Percentiles rank a stretch among this genome's conserved stretches.
Evolutionary conservation across 169 alveolate genomes (phyloP).

Genomic region (Perkinsus olseni): DNA sequence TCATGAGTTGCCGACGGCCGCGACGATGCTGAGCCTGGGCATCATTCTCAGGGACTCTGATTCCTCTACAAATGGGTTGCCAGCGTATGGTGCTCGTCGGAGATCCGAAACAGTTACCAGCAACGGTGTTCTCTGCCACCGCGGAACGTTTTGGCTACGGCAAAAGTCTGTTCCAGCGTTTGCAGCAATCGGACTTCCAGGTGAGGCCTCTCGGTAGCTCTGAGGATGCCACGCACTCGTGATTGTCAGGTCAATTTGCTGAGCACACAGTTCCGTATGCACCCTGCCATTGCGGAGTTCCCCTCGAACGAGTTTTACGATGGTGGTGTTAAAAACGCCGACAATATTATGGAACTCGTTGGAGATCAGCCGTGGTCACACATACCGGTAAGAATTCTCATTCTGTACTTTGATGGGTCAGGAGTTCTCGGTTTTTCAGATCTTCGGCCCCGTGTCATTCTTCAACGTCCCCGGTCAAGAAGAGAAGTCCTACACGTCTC

Average conservation of each 20-base stretch:
- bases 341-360: background rate
- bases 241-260: slow-evolving; percentile 61
- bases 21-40: background rate
- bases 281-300: slow-evolving; percentile 84
- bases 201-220: background rate
- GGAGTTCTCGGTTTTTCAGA: background rate
- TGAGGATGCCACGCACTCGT: no score
- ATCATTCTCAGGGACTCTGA: slow-evolving; percentile 35
- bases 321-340: slow-evolving; percentile 42
- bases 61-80: slow-evolving; percentile 60
- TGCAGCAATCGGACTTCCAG: slow-evolving; percentile 35
- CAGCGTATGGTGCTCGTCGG: slow-evolving; percentile 92
- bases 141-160: slow-evolving; percentile 53
- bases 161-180: slow-evolving; percentile 68
- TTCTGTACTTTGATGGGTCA: background rate
- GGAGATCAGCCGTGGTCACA: background rate
- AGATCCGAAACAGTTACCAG: slow-evolving; percentile 96
- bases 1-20: no score
- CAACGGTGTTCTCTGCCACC: slow-evolving; percentile 86
- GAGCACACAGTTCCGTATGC: slow-evolving; percentile 93
- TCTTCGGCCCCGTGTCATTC: background rate
- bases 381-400: background rate
- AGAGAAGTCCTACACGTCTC: background rate
- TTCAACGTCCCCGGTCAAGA: background rate
- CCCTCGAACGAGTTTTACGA: slow-evolving; percentile 82